Evolutionary conservation across 75 land plant species (phyloP).

Genomic region (Selaginella moellendorffii): DNA sequence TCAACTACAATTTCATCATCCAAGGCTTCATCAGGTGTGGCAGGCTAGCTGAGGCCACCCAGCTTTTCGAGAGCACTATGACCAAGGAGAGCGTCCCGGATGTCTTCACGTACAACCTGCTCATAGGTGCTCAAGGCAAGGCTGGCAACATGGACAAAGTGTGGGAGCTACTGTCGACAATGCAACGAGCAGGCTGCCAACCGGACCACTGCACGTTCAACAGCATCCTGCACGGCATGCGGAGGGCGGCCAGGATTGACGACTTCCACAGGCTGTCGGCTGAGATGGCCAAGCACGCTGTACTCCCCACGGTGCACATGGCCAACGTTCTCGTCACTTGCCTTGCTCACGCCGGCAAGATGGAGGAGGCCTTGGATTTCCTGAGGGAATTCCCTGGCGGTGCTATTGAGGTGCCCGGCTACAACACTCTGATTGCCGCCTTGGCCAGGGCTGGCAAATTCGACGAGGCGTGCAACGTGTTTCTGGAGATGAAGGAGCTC

Average conservation of each 20-base stretch:
- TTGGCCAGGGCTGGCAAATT: neutral
- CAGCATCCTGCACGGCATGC: neutral
- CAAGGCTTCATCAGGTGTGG: conserved; percentile 34
- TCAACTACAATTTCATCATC: conserved; percentile 45
- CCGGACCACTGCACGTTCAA: conserved; percentile 41
- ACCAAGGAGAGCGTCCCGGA: conserved; percentile 31
- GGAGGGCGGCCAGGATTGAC: conserved; percentile 35
- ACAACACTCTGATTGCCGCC: neutral
- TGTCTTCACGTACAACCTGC: conserved; percentile 48
- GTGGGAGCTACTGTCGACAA: conserved; percentile 33
- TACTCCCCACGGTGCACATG: neutral
- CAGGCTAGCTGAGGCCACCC: conserved; percentile 28
- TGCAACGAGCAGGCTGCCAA: conserved; percentile 29
- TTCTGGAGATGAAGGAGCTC: neutral
- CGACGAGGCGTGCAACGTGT: neutral
- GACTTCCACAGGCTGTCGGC: neutral
- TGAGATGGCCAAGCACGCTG: neutral
- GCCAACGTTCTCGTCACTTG: neutral
- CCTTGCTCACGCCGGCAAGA: conserved; percentile 34
- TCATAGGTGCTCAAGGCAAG: conserved; percentile 40
- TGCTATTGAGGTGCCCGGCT: neutral
- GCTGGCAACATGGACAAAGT: conserved; percentile 44
- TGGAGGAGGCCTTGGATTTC: conserved; percentile 43
- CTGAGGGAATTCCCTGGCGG: conserved; percentile 21
- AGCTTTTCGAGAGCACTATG: conserved; percentile 43